Evolutionary conservation across 805 yeast species (phyloP).

Genomic region (Candida silvicultrix): DNA sequence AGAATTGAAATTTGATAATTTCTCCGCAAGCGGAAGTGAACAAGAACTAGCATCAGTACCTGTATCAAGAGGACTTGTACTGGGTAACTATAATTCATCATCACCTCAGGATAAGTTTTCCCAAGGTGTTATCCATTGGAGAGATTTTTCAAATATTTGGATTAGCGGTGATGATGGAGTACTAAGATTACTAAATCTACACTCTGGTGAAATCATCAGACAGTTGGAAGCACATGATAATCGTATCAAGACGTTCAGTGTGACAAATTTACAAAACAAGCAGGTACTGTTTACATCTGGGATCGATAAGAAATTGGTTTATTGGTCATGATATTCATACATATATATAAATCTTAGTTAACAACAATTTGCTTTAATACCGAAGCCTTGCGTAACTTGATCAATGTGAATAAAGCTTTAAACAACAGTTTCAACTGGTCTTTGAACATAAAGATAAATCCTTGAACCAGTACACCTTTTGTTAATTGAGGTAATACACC

Average conservation of each 20-base stretch:
- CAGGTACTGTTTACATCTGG: slow-evolving; percentile 46
- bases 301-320: slow-evolving; percentile 31
- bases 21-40: too few relatives aligned
- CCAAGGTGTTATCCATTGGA: slow-evolving; percentile 41
- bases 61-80: slow-evolving; percentile 27
- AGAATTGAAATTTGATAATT: slow-evolving; percentile 1
- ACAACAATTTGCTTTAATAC: slow-evolving; percentile 4
- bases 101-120: slow-evolving; percentile 70
- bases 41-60: slow-evolving; percentile 8
- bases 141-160: slow-evolving; percentile 42
- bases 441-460: slow-evolving; percentile 71
- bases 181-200: slow-evolving; percentile 52
- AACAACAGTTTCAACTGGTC: slow-evolving; percentile 19
- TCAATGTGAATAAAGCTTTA: slow-evolving; percentile 16
- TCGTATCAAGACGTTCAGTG: slow-evolving; percentile 36
- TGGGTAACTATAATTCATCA: slow-evolving; percentile 39
- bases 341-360: background rate
- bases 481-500: slow-evolving; percentile 75
- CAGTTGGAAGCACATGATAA: slow-evolving; percentile 27
- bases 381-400: slow-evolving; percentile 10
- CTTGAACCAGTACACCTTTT: slow-evolving; percentile 82
- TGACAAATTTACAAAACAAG: slow-evolving; percentile 20
- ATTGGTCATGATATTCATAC: slow-evolving; percentile 22
- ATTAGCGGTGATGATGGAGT: slow-evolving; percentile 64
- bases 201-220: slow-evolving; percentile 28